Evolutionary conservation across 805 yeast genomes (phyloP).

Genomic region (Candida insectalens): DNA sequence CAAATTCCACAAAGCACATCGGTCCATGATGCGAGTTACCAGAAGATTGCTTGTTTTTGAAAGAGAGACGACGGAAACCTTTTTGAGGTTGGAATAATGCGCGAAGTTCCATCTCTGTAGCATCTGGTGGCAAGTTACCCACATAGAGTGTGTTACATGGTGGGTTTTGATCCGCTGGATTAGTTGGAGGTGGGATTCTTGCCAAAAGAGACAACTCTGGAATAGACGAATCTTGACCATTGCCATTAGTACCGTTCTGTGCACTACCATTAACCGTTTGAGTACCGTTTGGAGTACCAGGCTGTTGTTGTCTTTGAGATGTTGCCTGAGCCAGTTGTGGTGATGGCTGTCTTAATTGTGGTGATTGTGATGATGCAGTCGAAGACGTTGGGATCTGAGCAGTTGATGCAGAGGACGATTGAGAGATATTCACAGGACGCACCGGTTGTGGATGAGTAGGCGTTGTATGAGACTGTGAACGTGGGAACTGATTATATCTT

Average conservation of each 20-base stretch:
- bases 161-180: constrained; percentile 98
- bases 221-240: constrained; percentile 17
- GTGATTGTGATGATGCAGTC: constrained; percentile 3
- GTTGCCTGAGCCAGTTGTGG: constrained; percentile 3
- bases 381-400: constrained; percentile 4
- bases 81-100: constrained; percentile 79
- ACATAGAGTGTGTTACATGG: constrained; percentile 97
- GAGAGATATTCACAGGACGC: constrained; percentile 2
- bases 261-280: no score
- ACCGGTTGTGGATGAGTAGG: constrained; percentile 3
- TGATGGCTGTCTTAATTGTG: not conserved
- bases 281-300: not conserved
- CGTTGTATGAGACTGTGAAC: constrained; percentile 2
- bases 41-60: constrained; percentile 57
- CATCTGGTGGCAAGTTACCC: constrained; percentile 95
- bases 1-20: constrained; percentile 99
- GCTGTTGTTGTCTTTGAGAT: constrained; percentile 6
- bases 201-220: constrained; percentile 68
- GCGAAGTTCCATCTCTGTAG: constrained; percentile 86
- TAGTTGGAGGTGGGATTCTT: constrained; percentile 84
- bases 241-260: no score
- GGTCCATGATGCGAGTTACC: constrained; percentile 67
- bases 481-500: not conserved
- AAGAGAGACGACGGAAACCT: constrained; percentile 88
- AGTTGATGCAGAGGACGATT: constrained; percentile 4